phyloP scores from a whole-genome alignment of 768 basidiomycete species.

The Russula foetens region DNA sequence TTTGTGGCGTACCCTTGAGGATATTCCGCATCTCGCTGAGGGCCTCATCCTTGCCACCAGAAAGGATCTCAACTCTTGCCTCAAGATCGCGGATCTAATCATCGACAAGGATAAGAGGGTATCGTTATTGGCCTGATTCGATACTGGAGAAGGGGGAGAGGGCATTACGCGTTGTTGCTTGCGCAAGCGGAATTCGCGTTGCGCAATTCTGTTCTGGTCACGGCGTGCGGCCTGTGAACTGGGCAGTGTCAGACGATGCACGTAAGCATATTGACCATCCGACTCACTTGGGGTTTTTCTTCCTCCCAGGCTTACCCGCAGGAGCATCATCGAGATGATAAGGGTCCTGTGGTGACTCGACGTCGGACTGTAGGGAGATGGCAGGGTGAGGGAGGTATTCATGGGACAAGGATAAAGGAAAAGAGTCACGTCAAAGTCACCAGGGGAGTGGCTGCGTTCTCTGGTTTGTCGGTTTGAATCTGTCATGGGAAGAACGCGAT shows the following conservation, averaged over 20 bases:
- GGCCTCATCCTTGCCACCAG: slow-evolving; percentile 87
- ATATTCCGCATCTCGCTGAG: slow-evolving; percentile 76
- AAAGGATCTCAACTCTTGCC: slow-evolving; percentile 90
- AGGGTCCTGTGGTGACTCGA: slow-evolving; percentile 38
- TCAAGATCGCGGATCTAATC: slow-evolving; percentile 87
- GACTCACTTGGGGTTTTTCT: slow-evolving; percentile 84
- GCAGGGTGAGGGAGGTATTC: neutral
- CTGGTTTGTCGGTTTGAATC: slow-evolving; percentile 45
- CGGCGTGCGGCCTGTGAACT: slow-evolving; percentile 85
- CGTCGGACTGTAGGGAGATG: slow-evolving; percentile 56
- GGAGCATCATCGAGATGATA: slow-evolving; percentile 16
- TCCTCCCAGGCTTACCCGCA: slow-evolving; percentile 59
- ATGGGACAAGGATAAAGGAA: neutral
- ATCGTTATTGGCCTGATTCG: neutral
- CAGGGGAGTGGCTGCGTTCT: slow-evolving; percentile 61
- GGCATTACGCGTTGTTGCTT: slow-evolving; percentile 74
- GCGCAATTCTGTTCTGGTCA: slow-evolving; percentile 88
- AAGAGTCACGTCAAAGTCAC: slow-evolving; percentile 43
- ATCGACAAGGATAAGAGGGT: neutral
- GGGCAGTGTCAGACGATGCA: slow-evolving; percentile 16
- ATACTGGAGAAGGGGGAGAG: neutral
- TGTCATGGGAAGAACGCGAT: slow-evolving; percentile 12
- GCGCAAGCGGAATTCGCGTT: slow-evolving; percentile 84
- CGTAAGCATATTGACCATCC: slow-evolving; percentile 25
- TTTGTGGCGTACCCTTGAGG: slow-evolving; percentile 48